Percentiles rank a stretch among this genome's conserved stretches.
phyloP scores from a whole-genome alignment of 345 rosid genomes.

The Draba incana region DNA sequence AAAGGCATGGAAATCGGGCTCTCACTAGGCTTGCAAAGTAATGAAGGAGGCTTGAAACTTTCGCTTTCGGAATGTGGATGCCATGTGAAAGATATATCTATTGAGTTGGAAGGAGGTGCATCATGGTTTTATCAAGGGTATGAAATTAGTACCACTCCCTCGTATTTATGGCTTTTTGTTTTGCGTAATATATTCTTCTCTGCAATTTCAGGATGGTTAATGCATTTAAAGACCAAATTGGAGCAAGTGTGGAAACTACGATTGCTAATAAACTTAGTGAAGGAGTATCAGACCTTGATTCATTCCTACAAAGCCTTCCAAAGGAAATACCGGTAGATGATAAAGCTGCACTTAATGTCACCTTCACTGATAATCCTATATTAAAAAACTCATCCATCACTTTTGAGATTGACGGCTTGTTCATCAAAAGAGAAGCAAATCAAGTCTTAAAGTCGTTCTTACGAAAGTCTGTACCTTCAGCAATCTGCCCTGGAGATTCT shows the following conservation, averaged over 20 bases:
- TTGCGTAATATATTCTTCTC: constrained; percentile 6
- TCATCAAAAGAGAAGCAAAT: constrained; percentile 50
- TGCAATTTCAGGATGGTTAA: constrained; percentile 67
- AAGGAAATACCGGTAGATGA: constrained; percentile 90
- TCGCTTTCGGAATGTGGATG: constrained; percentile 80
- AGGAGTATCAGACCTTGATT: constrained; percentile 77
- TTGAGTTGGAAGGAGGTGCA: constrained; percentile 87
- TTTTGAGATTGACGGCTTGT: constrained; percentile 82
- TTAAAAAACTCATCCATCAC: constrained; percentile 74
- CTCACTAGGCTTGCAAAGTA: constrained; percentile 75
- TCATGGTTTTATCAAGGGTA: constrained; percentile 99
- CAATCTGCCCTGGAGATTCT: constrained; percentile 58
- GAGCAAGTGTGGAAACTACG: constrained; percentile 81
- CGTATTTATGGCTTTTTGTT: too few relatives aligned
- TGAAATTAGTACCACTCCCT: background rate
- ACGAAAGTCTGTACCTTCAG: constrained; percentile 48
- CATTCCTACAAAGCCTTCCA: constrained; percentile 75
- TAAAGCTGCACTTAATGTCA: constrained; percentile 82
- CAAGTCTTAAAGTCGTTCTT: constrained; percentile 27
- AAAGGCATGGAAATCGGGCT: constrained; percentile 98
- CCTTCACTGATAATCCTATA: constrained; percentile 70
- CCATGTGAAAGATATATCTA: constrained; percentile 68
- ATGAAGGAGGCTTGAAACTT: constrained; percentile 71
- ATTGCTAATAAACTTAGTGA: constrained; percentile 71
- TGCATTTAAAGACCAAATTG: constrained; percentile 83